These are phyloP conservation scores for Adiantum capillusveneris DNA, from an alignment of 75 land plant genomes.

Conservation along the genomic window DNA sequence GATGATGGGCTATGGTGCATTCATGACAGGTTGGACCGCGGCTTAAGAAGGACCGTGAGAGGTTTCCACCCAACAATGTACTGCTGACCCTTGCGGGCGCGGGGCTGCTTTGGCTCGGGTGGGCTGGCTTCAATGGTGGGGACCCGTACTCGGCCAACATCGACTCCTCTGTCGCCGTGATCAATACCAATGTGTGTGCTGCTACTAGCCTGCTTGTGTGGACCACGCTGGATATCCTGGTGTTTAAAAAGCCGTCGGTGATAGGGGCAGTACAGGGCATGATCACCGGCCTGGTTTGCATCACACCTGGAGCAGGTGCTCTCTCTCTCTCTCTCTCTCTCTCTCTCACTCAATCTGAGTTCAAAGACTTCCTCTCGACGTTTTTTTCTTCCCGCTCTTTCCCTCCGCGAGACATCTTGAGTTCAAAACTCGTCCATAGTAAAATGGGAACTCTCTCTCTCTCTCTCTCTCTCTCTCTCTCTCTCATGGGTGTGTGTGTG, in stretches of 20 bases:
- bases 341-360: too few species aligned
- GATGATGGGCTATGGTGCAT: too few species aligned
- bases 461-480: too few species aligned
- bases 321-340: too few species aligned
- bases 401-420: too few species aligned
- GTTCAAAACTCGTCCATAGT: too few species aligned
- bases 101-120: slow-evolving; percentile 62
- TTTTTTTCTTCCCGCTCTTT: too few species aligned
- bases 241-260: slow-evolving; percentile 58
- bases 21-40: slow-evolving; percentile 75
- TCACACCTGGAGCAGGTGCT: slow-evolving; percentile 49
- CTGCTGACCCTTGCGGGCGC: slow-evolving; percentile 56
- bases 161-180: slow-evolving; percentile 48
- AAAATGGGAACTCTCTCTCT: too few species aligned
- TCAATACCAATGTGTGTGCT: slow-evolving; percentile 60
- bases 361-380: too few species aligned
- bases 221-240: slow-evolving; percentile 44
- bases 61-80: slow-evolving; percentile 60
- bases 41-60: slow-evolving; percentile 42
- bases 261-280: slow-evolving; percentile 70
- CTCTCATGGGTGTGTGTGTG: too few species aligned
- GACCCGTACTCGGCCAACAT: slow-evolving; percentile 45
- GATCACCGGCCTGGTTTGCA: slow-evolving; percentile 57
- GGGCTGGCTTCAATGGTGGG: slow-evolving; percentile 72
- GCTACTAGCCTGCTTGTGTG: slow-evolving; percentile 57